Base-by-base conservation (phyloP, 306 rosid genomes). In the Inga laurina region DNA sequence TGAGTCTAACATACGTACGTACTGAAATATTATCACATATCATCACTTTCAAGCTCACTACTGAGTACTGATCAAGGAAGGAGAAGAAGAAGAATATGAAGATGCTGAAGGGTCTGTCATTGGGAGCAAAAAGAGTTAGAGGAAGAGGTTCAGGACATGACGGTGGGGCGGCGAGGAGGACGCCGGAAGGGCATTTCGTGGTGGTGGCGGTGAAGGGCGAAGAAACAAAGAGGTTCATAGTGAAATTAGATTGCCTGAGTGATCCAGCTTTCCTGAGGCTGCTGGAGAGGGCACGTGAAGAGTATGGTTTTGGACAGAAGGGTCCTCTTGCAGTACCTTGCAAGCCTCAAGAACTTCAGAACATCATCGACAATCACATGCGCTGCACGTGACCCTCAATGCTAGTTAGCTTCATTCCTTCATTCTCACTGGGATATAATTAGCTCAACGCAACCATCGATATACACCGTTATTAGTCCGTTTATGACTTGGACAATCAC, bases 301-400 rank as follows among this genome's bases (percentile, higher is more conserved):
- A 92, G 72, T 94, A 77, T 86, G 95, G 98, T 0, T 91, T 87
- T 83, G 39, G 32, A 56, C 97, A 94, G 32, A 87, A 88, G 69
- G 98, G 98, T 85, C 91, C 91, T 77, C 90, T 94, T 70, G 85
- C 77, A 6, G 62, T 94, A 4, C 97, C 97, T 8, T 94, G 95
- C 81, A 76, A 22, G 2, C 95, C 95, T 7, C 88, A 84, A 49
- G 89, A 90, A 66, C 84, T 94, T 74, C 89, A 81, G 54, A 88
- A 84, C 52, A 91, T 94, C 73, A 71, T 94, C 24, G 84, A 88
- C 27, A 82, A 78, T 74, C 73, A 76, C 72, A 34, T 7, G 71
- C 72, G 72, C 12, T 15, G 72, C 72, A 66, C 72, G 70, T 64
- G 41, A 64, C 68, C 27, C 34, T 61, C 4, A 11, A 9, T n/a